Conservation (phyloP, 768 basidiomycete genomes). For the Pisolithus tinctorius region DNA sequence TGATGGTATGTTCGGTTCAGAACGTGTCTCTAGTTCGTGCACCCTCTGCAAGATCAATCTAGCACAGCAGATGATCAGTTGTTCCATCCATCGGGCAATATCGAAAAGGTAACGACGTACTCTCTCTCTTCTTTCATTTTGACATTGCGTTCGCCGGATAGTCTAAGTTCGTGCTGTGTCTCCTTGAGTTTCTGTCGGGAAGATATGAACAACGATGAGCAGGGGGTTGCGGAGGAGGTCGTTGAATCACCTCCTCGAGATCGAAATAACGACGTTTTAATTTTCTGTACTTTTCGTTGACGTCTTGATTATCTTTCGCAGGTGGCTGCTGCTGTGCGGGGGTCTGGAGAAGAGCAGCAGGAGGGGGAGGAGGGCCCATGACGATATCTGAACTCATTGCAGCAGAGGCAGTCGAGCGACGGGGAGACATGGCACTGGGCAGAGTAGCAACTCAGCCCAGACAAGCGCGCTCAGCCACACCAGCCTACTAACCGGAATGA, state of each 20-base stretch:
- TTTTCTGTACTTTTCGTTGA: constrained; percentile 55
- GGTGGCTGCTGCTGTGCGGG: constrained; percentile 16
- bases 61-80: constrained; percentile 7
- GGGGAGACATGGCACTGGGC: constrained; percentile 21
- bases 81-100: neutral
- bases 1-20: constrained; percentile 24
- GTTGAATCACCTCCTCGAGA: constrained; percentile 54
- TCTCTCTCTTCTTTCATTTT: constrained; percentile 56
- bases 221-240: neutral
- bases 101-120: constrained; percentile 33
- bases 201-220: constrained; percentile 16
- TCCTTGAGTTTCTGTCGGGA: constrained; percentile 51
- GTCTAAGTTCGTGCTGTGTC: constrained; percentile 45
- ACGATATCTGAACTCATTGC: constrained; percentile 40
- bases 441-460: constrained; percentile 15
- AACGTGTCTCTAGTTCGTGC: constrained; percentile 47
- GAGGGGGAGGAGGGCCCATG: constrained; percentile 43
- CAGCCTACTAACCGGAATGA: constrained; percentile 24
- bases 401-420: constrained; percentile 16
- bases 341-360: constrained; percentile 25
- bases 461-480: constrained; percentile 17
- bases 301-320: constrained; percentile 37
- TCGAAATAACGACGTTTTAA: constrained; percentile 63
- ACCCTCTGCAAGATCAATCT: constrained; percentile 57
- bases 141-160: constrained; percentile 57